phyloP scores from a whole-genome alignment of 2,329 filamentous ascomycete genomes.

The Davidsoniella australis region DNA sequence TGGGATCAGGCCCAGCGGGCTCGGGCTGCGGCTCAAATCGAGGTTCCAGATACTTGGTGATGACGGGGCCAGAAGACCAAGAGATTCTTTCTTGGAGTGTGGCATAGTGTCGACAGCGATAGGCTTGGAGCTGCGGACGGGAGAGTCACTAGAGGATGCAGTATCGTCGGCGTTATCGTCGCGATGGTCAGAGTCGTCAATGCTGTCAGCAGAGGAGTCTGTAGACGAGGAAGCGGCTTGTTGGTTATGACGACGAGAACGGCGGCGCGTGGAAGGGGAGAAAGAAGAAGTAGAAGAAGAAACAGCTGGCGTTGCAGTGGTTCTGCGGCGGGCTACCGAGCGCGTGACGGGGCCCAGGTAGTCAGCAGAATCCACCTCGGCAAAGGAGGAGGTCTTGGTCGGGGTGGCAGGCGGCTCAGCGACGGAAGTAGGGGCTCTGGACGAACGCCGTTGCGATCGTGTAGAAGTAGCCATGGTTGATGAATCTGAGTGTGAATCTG shows the following conservation, averaged over 20 bases:
- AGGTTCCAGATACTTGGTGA: slow-evolving; percentile 53
- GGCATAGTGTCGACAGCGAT: neutral
- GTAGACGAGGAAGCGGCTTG: slow-evolving; percentile 1
- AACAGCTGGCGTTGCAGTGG: slow-evolving; percentile 3
- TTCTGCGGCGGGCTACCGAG: slow-evolving; percentile 43
- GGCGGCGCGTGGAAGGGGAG: neutral
- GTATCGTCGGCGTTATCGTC: slow-evolving; percentile 8
- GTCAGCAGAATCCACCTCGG: neutral
- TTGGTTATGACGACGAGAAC: neutral
- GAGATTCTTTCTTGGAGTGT: slow-evolving; percentile 20
- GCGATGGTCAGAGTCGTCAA: slow-evolving; percentile 6
- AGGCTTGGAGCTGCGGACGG: neutral
- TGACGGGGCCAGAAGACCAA: slow-evolving; percentile 57
- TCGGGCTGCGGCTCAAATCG: slow-evolving; percentile 84
- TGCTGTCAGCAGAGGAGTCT: slow-evolving; percentile 7
- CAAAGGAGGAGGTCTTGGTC: slow-evolving; percentile 4
- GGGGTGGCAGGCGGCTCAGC: slow-evolving; percentile 3
- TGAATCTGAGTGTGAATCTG: neutral
- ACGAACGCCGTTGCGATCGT: slow-evolving; percentile 8
- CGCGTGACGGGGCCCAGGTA: slow-evolving; percentile 63
- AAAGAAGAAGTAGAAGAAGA: neutral
- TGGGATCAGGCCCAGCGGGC: slow-evolving; percentile 82
- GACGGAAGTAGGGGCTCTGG: neutral
- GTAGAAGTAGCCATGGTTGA: slow-evolving; percentile 8
- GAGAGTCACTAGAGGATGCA: slow-evolving; percentile 7